Conservation (phyloP, 371 early-diverging fungal species). For the Amoeboaphelidium protococcarum region DNA sequence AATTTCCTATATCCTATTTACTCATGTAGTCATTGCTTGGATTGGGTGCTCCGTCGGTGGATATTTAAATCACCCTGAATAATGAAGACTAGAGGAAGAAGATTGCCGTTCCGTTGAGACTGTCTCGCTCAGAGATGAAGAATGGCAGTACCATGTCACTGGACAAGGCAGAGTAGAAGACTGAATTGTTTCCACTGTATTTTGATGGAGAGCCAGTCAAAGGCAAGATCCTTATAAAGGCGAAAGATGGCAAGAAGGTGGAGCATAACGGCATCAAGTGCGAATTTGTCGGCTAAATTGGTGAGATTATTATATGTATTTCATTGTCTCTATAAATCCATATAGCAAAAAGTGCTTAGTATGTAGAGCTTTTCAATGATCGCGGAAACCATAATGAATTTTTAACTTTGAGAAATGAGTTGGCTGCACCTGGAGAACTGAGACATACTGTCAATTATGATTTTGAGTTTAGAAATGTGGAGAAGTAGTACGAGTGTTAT, state of each 20-base stretch:
- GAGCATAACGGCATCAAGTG: slow-evolving; percentile 93
- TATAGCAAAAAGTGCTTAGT: too few species aligned
- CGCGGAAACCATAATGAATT: slow-evolving; percentile 84
- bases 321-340: too few species aligned
- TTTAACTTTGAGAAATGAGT: slow-evolving; percentile 52
- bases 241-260: slow-evolving; percentile 63
- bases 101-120: too few species aligned
- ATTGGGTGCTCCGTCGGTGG: slow-evolving; percentile 42
- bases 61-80: slow-evolving; percentile 50
- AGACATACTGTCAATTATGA: slow-evolving; percentile 39
- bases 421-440: slow-evolving; percentile 64
- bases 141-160: too few species aligned
- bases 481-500: slow-evolving; percentile 73
- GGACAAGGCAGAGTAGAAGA: slow-evolving; percentile 36
- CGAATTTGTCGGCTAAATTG: slow-evolving; percentile 86
- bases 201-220: slow-evolving; percentile 80
- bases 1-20: neutral
- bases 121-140: too few species aligned
- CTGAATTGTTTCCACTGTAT: slow-evolving; percentile 63
- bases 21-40: slow-evolving; percentile 25
- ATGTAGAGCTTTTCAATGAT: slow-evolving; percentile 80
- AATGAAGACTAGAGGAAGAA: slow-evolving; percentile 51
- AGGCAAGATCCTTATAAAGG: slow-evolving; percentile 77
- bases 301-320: slow-evolving; percentile 91
- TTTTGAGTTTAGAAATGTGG: slow-evolving; percentile 73